A percentile compares a stretch with the other conserved stretches of the same genome.
These are phyloP conservation scores for Tetrahymena elliotti DNA, from an alignment of 73 alveolate species.

Conservation along the genomic window DNA sequence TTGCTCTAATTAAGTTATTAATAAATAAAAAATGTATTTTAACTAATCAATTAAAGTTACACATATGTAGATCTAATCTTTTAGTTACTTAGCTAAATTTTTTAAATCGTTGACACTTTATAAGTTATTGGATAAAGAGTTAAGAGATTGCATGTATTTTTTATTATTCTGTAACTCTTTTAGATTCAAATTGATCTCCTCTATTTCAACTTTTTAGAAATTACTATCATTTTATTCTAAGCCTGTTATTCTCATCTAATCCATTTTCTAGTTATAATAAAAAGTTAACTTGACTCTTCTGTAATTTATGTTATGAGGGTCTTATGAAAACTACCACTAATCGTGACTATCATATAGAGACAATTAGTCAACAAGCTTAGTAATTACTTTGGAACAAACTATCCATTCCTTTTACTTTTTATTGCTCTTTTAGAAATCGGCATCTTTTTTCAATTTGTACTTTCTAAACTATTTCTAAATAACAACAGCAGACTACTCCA, in stretches of 20 bases:
- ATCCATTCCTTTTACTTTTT: not conserved
- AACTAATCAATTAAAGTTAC: not conserved
- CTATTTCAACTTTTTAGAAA: not conserved
- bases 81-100: not conserved
- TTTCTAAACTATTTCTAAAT: not conserved
- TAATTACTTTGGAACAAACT: not conserved
- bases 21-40: too few relatives aligned
- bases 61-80: not conserved
- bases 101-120: not conserved
- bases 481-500: not conserved
- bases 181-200: not conserved
- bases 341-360: not conserved
- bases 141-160: not conserved
- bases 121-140: not conserved
- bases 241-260: not conserved
- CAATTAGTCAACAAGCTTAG: not conserved
- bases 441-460: not conserved
- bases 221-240: not conserved
- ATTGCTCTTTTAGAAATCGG: not conserved
- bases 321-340: not conserved
- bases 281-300: not conserved
- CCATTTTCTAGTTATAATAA: not conserved
- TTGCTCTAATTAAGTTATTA: not conserved
- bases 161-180: not conserved
- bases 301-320: not conserved